phyloP scores from a whole-genome alignment of 75 land plant species.

The Isoetes taiwanensis region DNA sequence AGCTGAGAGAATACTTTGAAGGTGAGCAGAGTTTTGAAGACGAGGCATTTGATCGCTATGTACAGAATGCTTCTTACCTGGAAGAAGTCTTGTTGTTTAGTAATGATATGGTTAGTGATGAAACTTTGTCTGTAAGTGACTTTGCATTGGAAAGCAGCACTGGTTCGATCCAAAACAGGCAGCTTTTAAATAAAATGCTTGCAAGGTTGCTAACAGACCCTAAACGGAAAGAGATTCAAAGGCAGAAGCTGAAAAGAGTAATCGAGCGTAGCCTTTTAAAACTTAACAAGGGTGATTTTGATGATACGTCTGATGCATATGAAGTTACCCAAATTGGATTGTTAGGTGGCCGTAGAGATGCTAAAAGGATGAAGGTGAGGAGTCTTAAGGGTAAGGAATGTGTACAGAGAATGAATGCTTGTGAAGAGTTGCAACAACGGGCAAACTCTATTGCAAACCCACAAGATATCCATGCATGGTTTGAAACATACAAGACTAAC shows the following conservation, averaged over 20 bases:
- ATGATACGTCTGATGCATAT: conserved; percentile 14
- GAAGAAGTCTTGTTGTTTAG: conserved; percentile 36
- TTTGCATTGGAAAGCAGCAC: neutral
- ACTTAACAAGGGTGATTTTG: conserved; percentile 25
- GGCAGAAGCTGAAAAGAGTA: conserved; percentile 25
- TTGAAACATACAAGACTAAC: conserved; percentile 28
- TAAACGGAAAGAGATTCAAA: conserved; percentile 22
- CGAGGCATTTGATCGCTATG: conserved; percentile 82
- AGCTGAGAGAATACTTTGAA: conserved; percentile 47
- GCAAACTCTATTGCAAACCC: conserved; percentile 42
- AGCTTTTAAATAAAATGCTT: conserved; percentile 21
- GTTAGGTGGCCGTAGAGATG: conserved; percentile 14
- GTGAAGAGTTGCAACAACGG: conserved; percentile 48
- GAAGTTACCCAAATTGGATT: conserved; percentile 8
- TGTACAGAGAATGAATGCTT: conserved; percentile 22
- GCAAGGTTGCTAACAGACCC: conserved; percentile 29
- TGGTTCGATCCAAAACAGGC: conserved; percentile 11
- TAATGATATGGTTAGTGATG: neutral
- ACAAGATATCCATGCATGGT: conserved; percentile 54
- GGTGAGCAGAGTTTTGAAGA: conserved; percentile 46
- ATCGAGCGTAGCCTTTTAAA: conserved; percentile 38
- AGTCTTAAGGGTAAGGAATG: conserved; percentile 19
- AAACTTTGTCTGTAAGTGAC: conserved; percentile 22
- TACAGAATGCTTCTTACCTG: conserved; percentile 50
- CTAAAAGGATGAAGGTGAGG: conserved; percentile 15